These are phyloP conservation scores for Jamesozyma rosinii DNA, from an alignment of 805 yeast species.

Conservation along the genomic window DNA sequence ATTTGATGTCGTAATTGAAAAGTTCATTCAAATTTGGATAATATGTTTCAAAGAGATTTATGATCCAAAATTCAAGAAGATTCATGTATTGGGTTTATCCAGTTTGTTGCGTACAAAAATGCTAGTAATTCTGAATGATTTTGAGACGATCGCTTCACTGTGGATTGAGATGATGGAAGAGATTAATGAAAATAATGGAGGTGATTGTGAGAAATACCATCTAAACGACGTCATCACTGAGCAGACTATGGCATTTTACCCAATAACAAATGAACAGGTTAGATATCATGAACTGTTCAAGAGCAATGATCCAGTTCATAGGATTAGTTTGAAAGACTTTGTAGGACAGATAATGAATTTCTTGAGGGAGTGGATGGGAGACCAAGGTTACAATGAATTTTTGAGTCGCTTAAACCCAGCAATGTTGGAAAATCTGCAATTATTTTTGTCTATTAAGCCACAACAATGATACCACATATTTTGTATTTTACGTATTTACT, in stretches of 20 bases:
- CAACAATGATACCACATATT: background rate
- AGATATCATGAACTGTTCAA: constrained; percentile 34
- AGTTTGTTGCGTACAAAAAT: constrained; percentile 37
- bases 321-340: constrained; percentile 39
- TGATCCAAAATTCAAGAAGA: constrained; percentile 67
- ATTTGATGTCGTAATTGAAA: constrained; percentile 20
- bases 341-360: constrained; percentile 30
- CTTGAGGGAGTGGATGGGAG: constrained; percentile 18
- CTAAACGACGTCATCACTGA: constrained; percentile 33
- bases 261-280: constrained; percentile 35
- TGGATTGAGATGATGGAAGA: constrained; percentile 63
- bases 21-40: constrained; percentile 32
- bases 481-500: too few species aligned
- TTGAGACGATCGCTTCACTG: constrained; percentile 31
- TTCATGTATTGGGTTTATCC: constrained; percentile 53
- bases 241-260: constrained; percentile 22
- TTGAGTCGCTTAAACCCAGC: constrained; percentile 15
- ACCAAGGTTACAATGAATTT: constrained; percentile 17
- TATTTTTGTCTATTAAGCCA: constrained; percentile 15
- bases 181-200: constrained; percentile 48
- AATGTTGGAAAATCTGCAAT: constrained; percentile 21
- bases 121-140: constrained; percentile 24
- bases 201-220: constrained; percentile 50
- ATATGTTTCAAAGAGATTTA: constrained; percentile 49
- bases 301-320: constrained; percentile 44